These are phyloP conservation scores for Colletotrichum coccodes DNA, from an alignment of 2,329 filamentous ascomycete genomes.

Conservation along the genomic window DNA sequence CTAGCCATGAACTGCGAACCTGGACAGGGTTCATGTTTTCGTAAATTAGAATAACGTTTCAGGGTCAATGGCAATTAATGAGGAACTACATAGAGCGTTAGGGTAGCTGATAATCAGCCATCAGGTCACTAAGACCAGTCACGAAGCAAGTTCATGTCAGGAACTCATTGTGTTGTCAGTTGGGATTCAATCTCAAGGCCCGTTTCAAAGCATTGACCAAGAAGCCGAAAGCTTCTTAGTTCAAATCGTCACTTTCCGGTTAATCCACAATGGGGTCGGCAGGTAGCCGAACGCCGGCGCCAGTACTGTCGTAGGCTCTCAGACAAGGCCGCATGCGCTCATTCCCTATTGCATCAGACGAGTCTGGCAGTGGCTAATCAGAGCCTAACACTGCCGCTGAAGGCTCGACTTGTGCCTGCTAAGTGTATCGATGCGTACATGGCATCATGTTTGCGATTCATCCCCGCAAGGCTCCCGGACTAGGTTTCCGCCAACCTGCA, in stretches of 20 bases:
- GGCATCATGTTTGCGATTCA: neutral
- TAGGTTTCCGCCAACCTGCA: conserved; percentile 18
- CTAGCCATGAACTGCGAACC: neutral
- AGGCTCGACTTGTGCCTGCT: neutral
- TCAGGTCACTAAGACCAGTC: too few species aligned
- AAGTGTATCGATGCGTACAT: neutral
- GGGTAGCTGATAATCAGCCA: too few species aligned
- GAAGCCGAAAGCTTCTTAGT: neutral
- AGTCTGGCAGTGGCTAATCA: neutral
- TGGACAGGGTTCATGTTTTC: neutral
- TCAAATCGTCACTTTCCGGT: neutral
- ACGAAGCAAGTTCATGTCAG: too few species aligned
- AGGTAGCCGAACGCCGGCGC: conserved; percentile 4
- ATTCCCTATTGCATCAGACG: conserved; percentile 1
- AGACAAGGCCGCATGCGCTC: neutral
- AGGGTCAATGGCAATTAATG: neutral
- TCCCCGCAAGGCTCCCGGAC: neutral
- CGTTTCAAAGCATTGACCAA: neutral
- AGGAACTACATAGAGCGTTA: neutral
- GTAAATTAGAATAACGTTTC: neutral
- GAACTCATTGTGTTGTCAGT: neutral
- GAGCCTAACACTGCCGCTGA: neutral
- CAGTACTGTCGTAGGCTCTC: neutral
- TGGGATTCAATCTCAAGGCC: neutral
- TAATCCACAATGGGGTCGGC: too few species aligned